phyloP scores from a whole-genome alignment of 495 filamentous ascomycete species.

The Symbiotaphrina buchneri region DNA sequence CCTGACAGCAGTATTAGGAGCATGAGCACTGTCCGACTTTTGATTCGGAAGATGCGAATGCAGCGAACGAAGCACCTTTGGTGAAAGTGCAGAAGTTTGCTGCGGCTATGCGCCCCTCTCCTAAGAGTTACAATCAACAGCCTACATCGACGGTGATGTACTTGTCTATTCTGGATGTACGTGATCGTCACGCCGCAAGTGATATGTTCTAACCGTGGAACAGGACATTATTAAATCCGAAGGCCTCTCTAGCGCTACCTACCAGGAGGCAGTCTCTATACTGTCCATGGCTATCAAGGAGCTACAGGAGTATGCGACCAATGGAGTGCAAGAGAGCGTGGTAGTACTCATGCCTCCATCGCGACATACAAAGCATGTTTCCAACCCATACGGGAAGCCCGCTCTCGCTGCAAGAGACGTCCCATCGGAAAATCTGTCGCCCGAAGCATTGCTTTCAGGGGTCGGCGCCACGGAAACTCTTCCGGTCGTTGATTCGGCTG shows the following conservation, averaged over 20 bases:
- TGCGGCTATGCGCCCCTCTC: too few species aligned
- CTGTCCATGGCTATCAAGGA: neutral
- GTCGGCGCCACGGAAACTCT: conserved; percentile 2
- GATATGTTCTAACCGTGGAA: too few species aligned
- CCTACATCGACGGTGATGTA: too few species aligned
- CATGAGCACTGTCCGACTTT: too few species aligned
- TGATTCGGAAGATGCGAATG: too few species aligned
- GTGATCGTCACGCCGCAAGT: too few species aligned
- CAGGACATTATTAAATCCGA: conserved; percentile 1
- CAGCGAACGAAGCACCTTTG: too few species aligned
- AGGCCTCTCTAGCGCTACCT: conserved; percentile 2
- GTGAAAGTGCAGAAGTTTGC: too few species aligned
- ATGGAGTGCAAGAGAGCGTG: conserved; percentile 2
- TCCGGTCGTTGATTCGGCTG: too few species aligned
- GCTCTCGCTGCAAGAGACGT: conserved; percentile 6
- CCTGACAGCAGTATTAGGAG: too few species aligned
- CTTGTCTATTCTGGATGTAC: too few species aligned
- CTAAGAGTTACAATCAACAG: too few species aligned
- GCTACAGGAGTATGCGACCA: neutral
- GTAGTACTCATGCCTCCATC: conserved; percentile 10
- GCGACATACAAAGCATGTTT: conserved; percentile 6
- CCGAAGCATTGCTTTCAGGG: conserved; percentile 10
- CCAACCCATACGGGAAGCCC: conserved; percentile 10
- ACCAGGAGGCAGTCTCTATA: conserved; percentile 3
- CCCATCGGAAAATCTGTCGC: neutral